These are phyloP conservation scores for Thielaviopsis musarum DNA, from an alignment of 2,329 filamentous ascomycete species.

Conservation along the genomic window DNA sequence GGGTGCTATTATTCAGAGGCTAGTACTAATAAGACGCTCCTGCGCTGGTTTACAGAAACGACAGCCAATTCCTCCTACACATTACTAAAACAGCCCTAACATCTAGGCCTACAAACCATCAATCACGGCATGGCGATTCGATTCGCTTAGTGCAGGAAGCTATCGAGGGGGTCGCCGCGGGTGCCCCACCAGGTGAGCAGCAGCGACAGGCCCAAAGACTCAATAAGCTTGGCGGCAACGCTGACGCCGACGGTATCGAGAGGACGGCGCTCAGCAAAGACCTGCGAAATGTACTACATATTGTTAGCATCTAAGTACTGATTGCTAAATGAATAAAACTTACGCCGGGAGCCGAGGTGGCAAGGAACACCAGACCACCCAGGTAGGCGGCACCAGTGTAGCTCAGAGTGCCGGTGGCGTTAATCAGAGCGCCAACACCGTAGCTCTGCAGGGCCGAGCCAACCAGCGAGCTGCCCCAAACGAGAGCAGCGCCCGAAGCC, in stretches of 20 bases:
- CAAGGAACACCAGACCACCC: slow-evolving; percentile 78
- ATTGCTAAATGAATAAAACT: slow-evolving; percentile 20
- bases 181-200: slow-evolving; percentile 98
- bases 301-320: background rate
- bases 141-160: slow-evolving; percentile 10
- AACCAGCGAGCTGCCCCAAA: slow-evolving; percentile 78
- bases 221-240: slow-evolving; percentile 67
- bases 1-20: background rate
- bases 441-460: slow-evolving; percentile 83
- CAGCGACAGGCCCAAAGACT: slow-evolving; percentile 80
- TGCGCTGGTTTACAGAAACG: background rate
- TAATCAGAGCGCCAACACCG: slow-evolving; percentile 77
- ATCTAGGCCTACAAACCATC: background rate
- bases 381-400: slow-evolving; percentile 97
- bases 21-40: background rate
- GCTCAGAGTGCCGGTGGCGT: slow-evolving; percentile 83
- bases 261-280: slow-evolving; percentile 83
- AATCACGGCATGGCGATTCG: background rate
- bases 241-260: slow-evolving; percentile 80
- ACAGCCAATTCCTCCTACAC: background rate
- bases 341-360: slow-evolving; percentile 75
- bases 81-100: background rate
- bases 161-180: slow-evolving; percentile 80
- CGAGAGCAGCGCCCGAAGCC: slow-evolving; percentile 68
- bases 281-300: slow-evolving; percentile 61